Conservation (phyloP, 2,329 filamentous ascomycete genomes). For the Scopulariopsis brevicaulis region DNA sequence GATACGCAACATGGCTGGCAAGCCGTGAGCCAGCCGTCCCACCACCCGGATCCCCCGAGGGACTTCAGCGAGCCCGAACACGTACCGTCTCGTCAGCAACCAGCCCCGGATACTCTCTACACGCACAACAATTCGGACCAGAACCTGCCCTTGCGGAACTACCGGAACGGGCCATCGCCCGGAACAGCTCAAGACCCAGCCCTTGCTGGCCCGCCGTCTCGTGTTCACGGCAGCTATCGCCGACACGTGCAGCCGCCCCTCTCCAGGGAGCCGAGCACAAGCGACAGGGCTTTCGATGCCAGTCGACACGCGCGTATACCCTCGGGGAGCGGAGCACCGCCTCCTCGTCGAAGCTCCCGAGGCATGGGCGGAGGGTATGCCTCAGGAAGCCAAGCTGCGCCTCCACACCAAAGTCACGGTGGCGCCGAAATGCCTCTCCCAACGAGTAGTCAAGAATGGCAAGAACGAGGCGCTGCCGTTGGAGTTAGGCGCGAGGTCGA, state of each 20-base stretch:
- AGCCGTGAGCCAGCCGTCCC: slow-evolving; percentile 9
- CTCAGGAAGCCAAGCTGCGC: slow-evolving; percentile 13
- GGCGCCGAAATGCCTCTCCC: slow-evolving; percentile 28
- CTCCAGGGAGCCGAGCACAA: slow-evolving; percentile 57
- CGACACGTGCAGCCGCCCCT: slow-evolving; percentile 21
- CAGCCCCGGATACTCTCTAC: neutral
- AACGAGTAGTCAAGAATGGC: slow-evolving; percentile 80
- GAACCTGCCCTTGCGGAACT: neutral
- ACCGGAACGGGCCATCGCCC: neutral
- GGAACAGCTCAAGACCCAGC: neutral
- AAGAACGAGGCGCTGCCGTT: slow-evolving; percentile 85
- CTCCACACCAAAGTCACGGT: slow-evolving; percentile 7
- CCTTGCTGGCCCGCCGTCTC: neutral
- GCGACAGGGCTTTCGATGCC: slow-evolving; percentile 54
- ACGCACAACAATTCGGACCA: neutral
- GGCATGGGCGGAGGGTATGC: slow-evolving; percentile 50
- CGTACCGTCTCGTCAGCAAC: neutral
- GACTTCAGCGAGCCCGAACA: neutral
- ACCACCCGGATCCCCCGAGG: slow-evolving; percentile 1
- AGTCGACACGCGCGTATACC: slow-evolving; percentile 39
- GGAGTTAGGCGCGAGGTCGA: slow-evolving; percentile 75
- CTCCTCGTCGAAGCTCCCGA: slow-evolving; percentile 67
- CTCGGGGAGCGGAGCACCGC: slow-evolving; percentile 48
- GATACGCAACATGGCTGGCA: slow-evolving; percentile 11
- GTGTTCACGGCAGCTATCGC: neutral